A percentile compares a stretch with the other conserved stretches of the same genome.
phyloP scores from a whole-genome alignment of 108 stramenopile species.

The Nannochloropsis gaditana region DNA sequence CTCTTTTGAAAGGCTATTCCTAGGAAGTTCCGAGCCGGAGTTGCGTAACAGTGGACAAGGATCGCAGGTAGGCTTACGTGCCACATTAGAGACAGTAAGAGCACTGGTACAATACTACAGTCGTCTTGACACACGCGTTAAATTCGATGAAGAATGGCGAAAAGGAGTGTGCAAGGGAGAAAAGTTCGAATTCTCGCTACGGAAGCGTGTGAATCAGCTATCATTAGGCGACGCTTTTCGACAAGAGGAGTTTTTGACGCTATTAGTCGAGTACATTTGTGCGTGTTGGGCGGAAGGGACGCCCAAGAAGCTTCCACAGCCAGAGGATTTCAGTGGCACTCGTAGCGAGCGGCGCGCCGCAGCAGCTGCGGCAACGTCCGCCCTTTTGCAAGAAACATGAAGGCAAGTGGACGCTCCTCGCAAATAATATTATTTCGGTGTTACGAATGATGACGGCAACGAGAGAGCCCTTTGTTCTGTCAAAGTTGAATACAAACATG shows the following conservation, averaged over 20 bases:
- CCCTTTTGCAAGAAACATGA: background rate
- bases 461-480: too few species aligned
- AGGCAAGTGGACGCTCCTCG: too few species aligned
- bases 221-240: background rate
- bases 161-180: constrained; percentile 4
- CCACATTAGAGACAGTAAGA: background rate
- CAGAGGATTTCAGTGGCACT: constrained; percentile 8
- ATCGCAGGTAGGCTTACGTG: background rate
- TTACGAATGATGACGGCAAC: too few species aligned
- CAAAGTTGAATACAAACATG: too few species aligned
- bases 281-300: background rate
- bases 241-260: background rate
- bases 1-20: background rate
- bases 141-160: background rate
- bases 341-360: background rate
- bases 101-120: background rate
- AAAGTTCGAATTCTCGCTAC: background rate
- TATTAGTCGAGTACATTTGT: background rate
- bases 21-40: background rate
- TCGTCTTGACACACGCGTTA: background rate
- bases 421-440: too few species aligned
- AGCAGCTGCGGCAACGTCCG: background rate
- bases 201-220: background rate
- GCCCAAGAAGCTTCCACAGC: background rate
- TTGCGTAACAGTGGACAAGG: background rate